Evolutionary conservation across 768 basidiomycete genomes (phyloP).

Genomic region (Punctularia strigosozonata): DNA sequence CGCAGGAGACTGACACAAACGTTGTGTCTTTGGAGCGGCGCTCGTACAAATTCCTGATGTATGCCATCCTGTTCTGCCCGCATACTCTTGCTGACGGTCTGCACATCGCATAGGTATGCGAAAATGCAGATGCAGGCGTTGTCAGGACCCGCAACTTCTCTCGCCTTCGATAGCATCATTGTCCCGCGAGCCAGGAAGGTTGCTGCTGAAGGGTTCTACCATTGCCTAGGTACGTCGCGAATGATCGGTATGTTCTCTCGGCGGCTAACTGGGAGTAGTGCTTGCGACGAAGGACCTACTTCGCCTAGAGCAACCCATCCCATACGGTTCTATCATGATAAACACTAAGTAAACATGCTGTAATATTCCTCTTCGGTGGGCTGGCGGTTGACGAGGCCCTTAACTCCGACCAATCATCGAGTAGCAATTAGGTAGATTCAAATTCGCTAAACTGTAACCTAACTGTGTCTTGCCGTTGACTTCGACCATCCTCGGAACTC

Average conservation of each 20-base stretch:
- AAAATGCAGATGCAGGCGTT: conserved; percentile 64
- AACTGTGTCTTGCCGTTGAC: too few relatives aligned
- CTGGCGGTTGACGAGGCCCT: too few relatives aligned
- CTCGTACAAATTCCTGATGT: conserved; percentile 77
- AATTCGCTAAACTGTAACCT: too few relatives aligned
- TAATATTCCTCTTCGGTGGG: too few relatives aligned
- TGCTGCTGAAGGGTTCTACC: conserved; percentile 75
- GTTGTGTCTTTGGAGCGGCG: conserved; percentile 57
- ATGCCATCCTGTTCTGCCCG: conserved; percentile 10
- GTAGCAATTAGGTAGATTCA: too few relatives aligned
- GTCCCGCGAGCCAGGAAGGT: conserved; percentile 60
- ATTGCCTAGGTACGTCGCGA: conserved; percentile 55
- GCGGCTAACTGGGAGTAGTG: conserved; percentile 39
- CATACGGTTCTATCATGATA: conserved; percentile 46
- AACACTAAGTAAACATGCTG: conserved; percentile 20
- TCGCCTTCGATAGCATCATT: conserved; percentile 56
- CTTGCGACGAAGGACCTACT: conserved; percentile 68
- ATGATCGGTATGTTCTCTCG: conserved; percentile 1
- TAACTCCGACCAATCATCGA: too few relatives aligned
- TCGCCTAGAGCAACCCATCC: conserved; percentile 41
- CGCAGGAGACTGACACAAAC: conserved; percentile 45
- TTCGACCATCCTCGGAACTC: too few relatives aligned
- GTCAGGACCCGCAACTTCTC: conserved; percentile 28
- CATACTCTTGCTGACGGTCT: conserved; percentile 9
- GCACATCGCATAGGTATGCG: conserved; percentile 44